Conservation (phyloP, 129 eudicot species). For the Pulicaria dysenterica region DNA sequence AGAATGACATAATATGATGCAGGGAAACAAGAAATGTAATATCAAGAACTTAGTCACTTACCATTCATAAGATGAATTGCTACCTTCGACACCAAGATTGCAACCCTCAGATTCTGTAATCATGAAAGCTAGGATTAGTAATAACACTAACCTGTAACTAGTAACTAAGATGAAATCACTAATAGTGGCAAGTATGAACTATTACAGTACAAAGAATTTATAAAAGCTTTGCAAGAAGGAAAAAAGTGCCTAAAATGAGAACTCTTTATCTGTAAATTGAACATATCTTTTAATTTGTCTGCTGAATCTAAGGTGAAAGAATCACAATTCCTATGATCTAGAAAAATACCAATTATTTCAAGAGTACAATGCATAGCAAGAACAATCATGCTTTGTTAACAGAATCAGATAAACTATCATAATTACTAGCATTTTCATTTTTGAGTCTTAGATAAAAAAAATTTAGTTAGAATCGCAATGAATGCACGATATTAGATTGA, state of each 20-base stretch:
- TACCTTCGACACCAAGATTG: slow-evolving; percentile 84
- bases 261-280: too few species aligned
- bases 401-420: not conserved
- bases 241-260: not conserved
- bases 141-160: not conserved
- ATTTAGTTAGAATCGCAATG: not conserved
- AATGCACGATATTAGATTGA: not conserved
- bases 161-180: not conserved
- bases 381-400: too few species aligned
- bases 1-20: not conserved
- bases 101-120: slow-evolving; percentile 80
- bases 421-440: not conserved
- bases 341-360: not conserved
- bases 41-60: slow-evolving; percentile 25
- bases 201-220: not conserved
- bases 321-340: not conserved
- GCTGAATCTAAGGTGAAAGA: not conserved
- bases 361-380: not conserved
- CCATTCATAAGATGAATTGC: slow-evolving; percentile 75
- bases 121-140: slow-evolving; percentile 22
- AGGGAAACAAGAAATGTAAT: not conserved
- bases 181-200: not conserved
- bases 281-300: not conserved
- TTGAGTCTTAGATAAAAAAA: not conserved
- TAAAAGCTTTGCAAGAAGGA: not conserved